phyloP scores from a whole-genome alignment of 2,329 filamentous ascomycete species.

The Fusarium setosum region DNA sequence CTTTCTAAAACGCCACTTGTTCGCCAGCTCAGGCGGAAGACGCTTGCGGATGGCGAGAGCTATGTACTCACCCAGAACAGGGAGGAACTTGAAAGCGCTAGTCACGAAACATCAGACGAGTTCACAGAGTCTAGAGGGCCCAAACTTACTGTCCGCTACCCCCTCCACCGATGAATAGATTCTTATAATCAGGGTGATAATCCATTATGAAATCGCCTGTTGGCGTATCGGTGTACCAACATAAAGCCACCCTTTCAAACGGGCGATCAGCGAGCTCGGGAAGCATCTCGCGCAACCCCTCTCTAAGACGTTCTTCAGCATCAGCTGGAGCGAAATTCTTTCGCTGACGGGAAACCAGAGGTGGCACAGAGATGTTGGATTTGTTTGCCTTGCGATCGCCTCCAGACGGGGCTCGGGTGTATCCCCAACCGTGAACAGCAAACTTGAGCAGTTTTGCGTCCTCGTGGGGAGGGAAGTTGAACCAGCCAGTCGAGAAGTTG shows the following conservation, averaged over 20 bases:
- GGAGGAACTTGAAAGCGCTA: slow-evolving; percentile 37
- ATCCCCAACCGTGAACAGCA: slow-evolving; percentile 34
- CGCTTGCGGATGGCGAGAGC: slow-evolving; percentile 4
- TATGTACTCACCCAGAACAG: slow-evolving; percentile 27
- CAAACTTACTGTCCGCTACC: slow-evolving; percentile 35
- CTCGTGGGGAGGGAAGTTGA: slow-evolving; percentile 36
- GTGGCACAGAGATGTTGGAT: slow-evolving; percentile 15
- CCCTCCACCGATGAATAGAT: slow-evolving; percentile 28
- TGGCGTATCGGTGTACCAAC: slow-evolving; percentile 37
- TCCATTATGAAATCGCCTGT: slow-evolving; percentile 39
- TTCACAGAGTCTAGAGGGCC: no score
- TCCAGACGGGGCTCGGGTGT: slow-evolving; percentile 12
- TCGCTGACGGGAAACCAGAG: slow-evolving; percentile 9
- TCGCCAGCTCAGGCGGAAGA: slow-evolving; percentile 5
- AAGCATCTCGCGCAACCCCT: slow-evolving; percentile 24
- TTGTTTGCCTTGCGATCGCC: not conserved
- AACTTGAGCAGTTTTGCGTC: slow-evolving; percentile 33
- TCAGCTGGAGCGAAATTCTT: slow-evolving; percentile 28
- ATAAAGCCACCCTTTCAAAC: slow-evolving; percentile 16
- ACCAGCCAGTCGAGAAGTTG: slow-evolving; percentile 36
- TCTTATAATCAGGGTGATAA: slow-evolving; percentile 34
- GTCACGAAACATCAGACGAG: no score
- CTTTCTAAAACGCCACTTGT: slow-evolving; percentile 31
- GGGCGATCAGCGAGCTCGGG: slow-evolving; percentile 30
- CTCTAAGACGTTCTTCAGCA: slow-evolving; percentile 21